Base-by-base conservation (phyloP, 352 stramenopile genomes). In the Globisporangium echinulatum region DNA sequence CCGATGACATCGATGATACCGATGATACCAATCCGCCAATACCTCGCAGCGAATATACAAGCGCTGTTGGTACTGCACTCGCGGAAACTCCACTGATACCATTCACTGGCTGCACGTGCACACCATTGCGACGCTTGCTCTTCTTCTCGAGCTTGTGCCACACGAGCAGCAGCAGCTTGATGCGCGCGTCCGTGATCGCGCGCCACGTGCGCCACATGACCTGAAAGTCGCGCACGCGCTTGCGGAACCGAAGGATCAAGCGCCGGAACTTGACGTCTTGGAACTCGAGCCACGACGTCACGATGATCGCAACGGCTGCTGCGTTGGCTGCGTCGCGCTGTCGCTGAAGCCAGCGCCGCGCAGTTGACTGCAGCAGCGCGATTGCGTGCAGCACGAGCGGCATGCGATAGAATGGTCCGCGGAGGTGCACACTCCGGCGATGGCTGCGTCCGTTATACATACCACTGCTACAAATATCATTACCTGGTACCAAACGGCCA, bases 191-290 rank as follows among this genome's bases (percentile, higher is more conserved):
- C 3, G 83, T 92, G 58, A 92, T 88, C 17, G 79, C 49, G 55
- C 74, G 64, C 83, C 83, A 92, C 37, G 70, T 69, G 13, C 80
- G 69, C 79, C 79, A 92, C 68, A 88, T 87, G 50, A 73, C 64
- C 61, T 92, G 83, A 57, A 92, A 92, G 43, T 87, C 68, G 1
- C 78, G 71, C 33, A 92, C 79, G 43, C 77, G 76, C 50, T 90
- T 89, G 3, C 81, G 77, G 52, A 91, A 92, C 15, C 81, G 75
- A 47, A 90, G 59, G 54, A 92, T 90, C 9, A 92, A 69, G 7
- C 83, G 79, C 9, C 83, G 81, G 46, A 91, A 92, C 56, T 92
- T 92, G 39, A 88, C 80, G 54, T 92, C 83, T 54, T 92, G 81
- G 62, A 90, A 90, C 62, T 90, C 83, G 47, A 87, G 68, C 79